Percentiles rank a stretch among this genome's conserved stretches.
Conservation (phyloP, 306 rosid genomes). For the Fagus sylvatica region DNA sequence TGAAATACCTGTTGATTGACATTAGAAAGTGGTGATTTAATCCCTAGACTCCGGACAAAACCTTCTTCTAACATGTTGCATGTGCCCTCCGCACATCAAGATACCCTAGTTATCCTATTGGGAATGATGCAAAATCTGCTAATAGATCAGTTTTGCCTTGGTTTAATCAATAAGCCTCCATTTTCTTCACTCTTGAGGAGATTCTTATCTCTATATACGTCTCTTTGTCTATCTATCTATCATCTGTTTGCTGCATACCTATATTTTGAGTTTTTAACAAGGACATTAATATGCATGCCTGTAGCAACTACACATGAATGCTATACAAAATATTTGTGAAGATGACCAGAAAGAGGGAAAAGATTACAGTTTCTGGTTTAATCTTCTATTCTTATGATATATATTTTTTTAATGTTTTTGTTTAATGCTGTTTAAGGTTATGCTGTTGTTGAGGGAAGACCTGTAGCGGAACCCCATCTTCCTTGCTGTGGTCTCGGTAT, state of each 20-base stretch:
- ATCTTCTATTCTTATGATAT: conserved; percentile 1
- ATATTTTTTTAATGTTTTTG: neutral
- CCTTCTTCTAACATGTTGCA: neutral
- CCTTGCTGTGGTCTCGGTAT: conserved; percentile 76
- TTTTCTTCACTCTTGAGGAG: neutral
- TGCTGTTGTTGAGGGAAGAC: conserved; percentile 57
- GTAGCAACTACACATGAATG: neutral
- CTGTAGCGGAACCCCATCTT: conserved; percentile 54
- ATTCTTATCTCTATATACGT: neutral
- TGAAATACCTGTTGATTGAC: neutral
- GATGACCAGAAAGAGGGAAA: neutral
- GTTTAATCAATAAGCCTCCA: neutral
- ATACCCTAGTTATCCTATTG: neutral
- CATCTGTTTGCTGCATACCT: neutral
- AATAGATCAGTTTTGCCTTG: neutral
- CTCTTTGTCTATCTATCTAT: neutral
- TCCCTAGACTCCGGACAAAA: neutral
- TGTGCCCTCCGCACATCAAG: neutral
- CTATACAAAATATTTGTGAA: neutral
- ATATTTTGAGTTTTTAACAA: neutral
- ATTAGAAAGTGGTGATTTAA: neutral
- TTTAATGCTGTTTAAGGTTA: conserved; percentile 47
- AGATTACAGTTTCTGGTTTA: neutral
- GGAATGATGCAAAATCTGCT: neutral
- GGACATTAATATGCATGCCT: neutral